phyloP scores from a whole-genome alignment of 2,329 filamentous ascomycete genomes.

The Fusarium succisae region DNA sequence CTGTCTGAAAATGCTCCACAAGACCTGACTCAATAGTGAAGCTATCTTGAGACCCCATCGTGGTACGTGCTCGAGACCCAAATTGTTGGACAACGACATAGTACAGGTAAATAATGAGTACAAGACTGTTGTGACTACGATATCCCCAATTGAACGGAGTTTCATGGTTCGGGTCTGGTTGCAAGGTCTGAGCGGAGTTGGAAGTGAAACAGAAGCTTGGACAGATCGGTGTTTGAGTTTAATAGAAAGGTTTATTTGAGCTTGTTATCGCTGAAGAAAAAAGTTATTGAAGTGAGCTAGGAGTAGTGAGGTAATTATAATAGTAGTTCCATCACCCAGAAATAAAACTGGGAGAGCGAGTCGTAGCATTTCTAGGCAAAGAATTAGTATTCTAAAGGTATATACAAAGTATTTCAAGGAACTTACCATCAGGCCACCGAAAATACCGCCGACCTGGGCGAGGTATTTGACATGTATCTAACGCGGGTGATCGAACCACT shows the following conservation, averaged over 20 bases:
- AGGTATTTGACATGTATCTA: too few species aligned
- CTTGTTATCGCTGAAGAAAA: too few species aligned
- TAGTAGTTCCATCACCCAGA: too few species aligned
- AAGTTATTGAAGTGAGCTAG: too few species aligned
- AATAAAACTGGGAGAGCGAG: too few species aligned
- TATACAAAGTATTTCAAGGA: too few species aligned
- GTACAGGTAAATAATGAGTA: background rate
- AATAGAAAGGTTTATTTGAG: too few species aligned
- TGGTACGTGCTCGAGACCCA: constrained; percentile 14
- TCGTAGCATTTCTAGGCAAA: too few species aligned
- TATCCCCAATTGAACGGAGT: background rate
- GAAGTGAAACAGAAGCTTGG: constrained; percentile 16
- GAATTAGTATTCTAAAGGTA: too few species aligned
- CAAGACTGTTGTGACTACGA: background rate
- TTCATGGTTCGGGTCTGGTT: constrained; percentile 1
- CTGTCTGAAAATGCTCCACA: background rate
- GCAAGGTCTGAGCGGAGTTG: background rate
- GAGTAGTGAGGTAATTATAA: too few species aligned
- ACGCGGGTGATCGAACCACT: fast-evolving
- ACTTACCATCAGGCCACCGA: too few species aligned
- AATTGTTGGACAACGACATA: background rate
- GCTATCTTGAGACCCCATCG: background rate
- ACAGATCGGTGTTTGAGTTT: background rate
- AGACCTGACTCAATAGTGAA: constrained; percentile 13
- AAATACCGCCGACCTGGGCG: too few species aligned